phyloP scores from a whole-genome alignment of 495 filamentous ascomycete species.

The Clavariopsis aquatica region DNA sequence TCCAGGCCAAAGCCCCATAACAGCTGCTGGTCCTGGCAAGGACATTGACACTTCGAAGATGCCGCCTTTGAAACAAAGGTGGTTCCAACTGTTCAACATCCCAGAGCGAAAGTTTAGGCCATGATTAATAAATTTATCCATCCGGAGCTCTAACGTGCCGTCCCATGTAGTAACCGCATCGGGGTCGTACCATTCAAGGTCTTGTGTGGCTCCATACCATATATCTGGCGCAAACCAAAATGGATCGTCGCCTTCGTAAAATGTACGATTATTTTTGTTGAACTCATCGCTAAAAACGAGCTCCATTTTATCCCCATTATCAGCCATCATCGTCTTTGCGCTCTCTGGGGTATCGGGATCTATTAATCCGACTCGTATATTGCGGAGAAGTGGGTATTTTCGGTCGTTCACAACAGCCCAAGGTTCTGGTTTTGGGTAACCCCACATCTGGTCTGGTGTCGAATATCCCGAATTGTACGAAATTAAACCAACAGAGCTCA shows the following conservation, averaged over 20 bases:
- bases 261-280: constrained; percentile 67
- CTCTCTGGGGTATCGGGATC: constrained; percentile 70
- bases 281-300: constrained; percentile 83
- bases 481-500: constrained; percentile 45
- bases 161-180: constrained; percentile 71
- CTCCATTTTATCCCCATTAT: constrained; percentile 62
- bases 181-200: constrained; percentile 83
- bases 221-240: constrained; percentile 70
- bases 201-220: constrained; percentile 77
- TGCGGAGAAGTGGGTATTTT: constrained; percentile 56
- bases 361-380: constrained; percentile 62
- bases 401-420: constrained; percentile 43
- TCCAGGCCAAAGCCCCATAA: constrained; percentile 74
- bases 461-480: constrained; percentile 34
- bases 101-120: constrained; percentile 70
- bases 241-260: constrained; percentile 74
- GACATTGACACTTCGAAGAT: constrained; percentile 74
- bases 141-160: constrained; percentile 60
- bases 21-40: constrained; percentile 67
- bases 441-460: constrained; percentile 42
- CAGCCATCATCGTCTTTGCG: constrained; percentile 57
- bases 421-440: constrained; percentile 22
- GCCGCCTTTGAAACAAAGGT: constrained; percentile 78
- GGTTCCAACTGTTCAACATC: constrained; percentile 84
- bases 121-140: constrained; percentile 69